Base-by-base conservation (phyloP, 2,329 filamentous ascomycete species). In the Ophiostoma sp. region DNA sequence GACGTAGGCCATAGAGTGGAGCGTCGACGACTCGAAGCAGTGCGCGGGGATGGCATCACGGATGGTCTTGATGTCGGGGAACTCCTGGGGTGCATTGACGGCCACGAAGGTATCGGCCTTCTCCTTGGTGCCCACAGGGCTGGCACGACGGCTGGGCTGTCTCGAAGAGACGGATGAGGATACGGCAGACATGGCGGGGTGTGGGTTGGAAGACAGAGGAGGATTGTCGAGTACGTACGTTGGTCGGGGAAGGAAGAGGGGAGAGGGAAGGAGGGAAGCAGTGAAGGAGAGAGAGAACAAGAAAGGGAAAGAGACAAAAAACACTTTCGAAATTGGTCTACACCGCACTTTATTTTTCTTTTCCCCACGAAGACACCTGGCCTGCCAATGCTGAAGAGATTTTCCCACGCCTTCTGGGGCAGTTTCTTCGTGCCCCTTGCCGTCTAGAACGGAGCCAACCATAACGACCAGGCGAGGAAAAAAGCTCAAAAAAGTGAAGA, bases 21-120 rank as follows among this genome's bases (percentile, higher is more conserved):
- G 81, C 74, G 89, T 92, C 70, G 93, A 97, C 75, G 96, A 91
- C 86, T 98, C 88, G 83, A 92, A 98, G 89, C 96, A 99, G 87
- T 98, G 96, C 83, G 95, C 93, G 76, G 96, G 96, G 78, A 99
- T 99, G 81, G 95, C 95, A 85, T 97, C 92, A 80, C 93, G 91
- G 81, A 99, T 96, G 81, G 98, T 90, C 87, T 97, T 97, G 88
- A 99, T 97, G 81, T 86, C 84, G 61, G 85, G 85, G 75, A 84
- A 83, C 75, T 77, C 48, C 2, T 22, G 7, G 19, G 72, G 52
- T n/a, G 61, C 33, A 31, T 61, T 22, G 45, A 31, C 33, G n/a
- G 59, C 45, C 50, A 7, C 4, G 33, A 45, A 48, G n/a, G 59
- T 8, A 8, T 8, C 8, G 33, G 33, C 5, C 33, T 72, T 72